Evolutionary conservation across 2,329 filamentous ascomycete genomes (phyloP).

Genomic region (Ceratocystis cubensis): DNA sequence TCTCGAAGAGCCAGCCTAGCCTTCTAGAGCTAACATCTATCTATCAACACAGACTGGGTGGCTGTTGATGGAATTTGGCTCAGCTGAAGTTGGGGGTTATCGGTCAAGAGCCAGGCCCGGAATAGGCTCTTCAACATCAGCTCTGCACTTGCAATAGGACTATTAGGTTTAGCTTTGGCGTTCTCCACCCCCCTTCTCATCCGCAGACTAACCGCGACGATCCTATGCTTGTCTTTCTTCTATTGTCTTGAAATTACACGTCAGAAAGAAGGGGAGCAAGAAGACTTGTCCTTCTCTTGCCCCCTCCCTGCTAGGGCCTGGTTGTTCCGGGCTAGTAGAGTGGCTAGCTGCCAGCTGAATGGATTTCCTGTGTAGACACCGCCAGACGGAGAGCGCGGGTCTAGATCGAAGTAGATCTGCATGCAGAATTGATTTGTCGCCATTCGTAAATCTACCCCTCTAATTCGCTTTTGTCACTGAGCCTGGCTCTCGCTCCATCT

Average conservation of each 20-base stretch:
- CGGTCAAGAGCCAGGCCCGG: not conserved
- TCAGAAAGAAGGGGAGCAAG: not conserved
- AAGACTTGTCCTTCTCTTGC: not conserved
- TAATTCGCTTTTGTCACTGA: conserved; percentile 9
- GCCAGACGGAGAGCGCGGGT: not conserved
- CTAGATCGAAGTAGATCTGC: not conserved
- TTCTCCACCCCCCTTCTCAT: too few relatives aligned
- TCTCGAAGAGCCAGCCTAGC: not conserved
- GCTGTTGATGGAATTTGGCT: not conserved
- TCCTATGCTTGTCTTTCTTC: not conserved
- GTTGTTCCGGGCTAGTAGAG: not conserved
- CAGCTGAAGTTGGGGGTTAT: not conserved
- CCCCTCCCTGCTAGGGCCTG: not conserved
- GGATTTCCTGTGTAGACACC: not conserved
- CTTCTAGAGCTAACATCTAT: not conserved
- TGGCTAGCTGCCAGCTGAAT: conserved; percentile 1
- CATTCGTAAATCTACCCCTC: conserved; percentile 10
- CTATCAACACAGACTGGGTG: not conserved
- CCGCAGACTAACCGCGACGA: not conserved
- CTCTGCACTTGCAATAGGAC: too few relatives aligned
- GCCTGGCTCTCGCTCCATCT: not conserved
- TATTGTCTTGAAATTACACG: not conserved
- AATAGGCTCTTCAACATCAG: not conserved
- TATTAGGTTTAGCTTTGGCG: too few relatives aligned
- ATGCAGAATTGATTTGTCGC: not conserved